A percentile compares a stretch with the other conserved stretches of the same genome.
phyloP scores from a whole-genome alignment of 306 rosid species.

The Pyrus betulifolia region DNA sequence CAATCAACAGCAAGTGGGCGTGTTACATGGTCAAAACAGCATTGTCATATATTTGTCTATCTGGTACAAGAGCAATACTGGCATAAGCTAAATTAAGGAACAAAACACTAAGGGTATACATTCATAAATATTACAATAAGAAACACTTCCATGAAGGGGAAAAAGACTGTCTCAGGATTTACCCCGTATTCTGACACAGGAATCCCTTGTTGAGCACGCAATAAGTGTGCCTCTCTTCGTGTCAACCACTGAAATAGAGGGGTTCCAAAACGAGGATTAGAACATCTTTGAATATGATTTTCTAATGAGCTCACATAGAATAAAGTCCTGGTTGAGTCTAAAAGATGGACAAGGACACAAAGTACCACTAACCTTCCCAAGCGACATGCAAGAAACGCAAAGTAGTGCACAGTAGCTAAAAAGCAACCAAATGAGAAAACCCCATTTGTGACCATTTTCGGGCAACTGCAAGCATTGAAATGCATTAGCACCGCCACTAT shows the following conservation, averaged over 20 bases:
- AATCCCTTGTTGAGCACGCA: conserved; percentile 96
- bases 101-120: not conserved
- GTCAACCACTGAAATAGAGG: conserved; percentile 68
- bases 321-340: not conserved
- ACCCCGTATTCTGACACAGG: conserved; percentile 96
- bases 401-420: conserved; percentile 89
- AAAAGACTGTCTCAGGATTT: conserved; percentile 1
- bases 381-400: conserved; percentile 82
- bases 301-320: conserved; percentile 1
- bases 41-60: not conserved
- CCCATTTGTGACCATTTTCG: conserved; percentile 95
- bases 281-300: not conserved
- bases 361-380: conserved; percentile 68
- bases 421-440: conserved; percentile 93
- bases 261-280: conserved; percentile 22
- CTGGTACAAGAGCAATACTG: not conserved
- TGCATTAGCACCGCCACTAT: conserved; percentile 16
- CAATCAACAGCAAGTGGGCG: not conserved
- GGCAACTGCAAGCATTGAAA: conserved; percentile 58
- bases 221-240: conserved; percentile 85
- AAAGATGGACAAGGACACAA: not conserved
- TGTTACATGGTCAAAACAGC: not conserved
- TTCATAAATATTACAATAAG: not conserved
- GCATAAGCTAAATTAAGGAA: not conserved
- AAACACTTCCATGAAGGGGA: not conserved